phyloP scores from a whole-genome alignment of 176 grass and related monocot species.

The Carex kokanica region DNA sequence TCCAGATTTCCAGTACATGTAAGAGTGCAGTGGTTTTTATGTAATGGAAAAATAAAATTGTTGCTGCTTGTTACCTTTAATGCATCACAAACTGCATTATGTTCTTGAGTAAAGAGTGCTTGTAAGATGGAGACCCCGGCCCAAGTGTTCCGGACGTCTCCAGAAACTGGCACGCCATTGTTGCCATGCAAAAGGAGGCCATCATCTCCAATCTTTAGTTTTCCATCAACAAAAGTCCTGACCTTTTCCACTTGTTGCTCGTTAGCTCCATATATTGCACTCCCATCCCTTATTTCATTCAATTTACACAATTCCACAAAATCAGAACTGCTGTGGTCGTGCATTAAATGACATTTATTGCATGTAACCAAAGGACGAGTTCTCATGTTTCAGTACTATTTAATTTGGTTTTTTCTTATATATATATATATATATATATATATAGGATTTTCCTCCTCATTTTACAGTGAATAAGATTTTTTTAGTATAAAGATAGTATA shows the following conservation, averaged over 20 bases:
- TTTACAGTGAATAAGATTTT: too few species aligned
- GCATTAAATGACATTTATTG: too few species aligned
- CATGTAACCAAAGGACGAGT: too few species aligned
- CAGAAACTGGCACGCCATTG: slow-evolving; percentile 36
- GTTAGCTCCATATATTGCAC: slow-evolving; percentile 45
- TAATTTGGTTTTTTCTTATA: too few species aligned
- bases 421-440: too few species aligned
- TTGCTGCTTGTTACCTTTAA: slow-evolving; percentile 32
- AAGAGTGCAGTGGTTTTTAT: background rate
- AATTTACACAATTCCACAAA: slow-evolving; percentile 8
- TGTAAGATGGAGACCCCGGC: slow-evolving; percentile 52
- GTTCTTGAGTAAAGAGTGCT: slow-evolving; percentile 55
- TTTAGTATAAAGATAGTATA: too few species aligned
- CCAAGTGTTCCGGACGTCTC: slow-evolving; percentile 52
- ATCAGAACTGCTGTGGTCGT: background rate
- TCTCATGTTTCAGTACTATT: too few species aligned
- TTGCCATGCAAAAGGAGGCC: slow-evolving; percentile 41
- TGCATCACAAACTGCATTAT: slow-evolving; percentile 62
- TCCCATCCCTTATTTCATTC: slow-evolving; percentile 42
- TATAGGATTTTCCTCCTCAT: too few species aligned
- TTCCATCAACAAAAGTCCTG: slow-evolving; percentile 52
- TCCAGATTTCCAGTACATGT: background rate
- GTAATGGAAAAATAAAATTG: background rate
- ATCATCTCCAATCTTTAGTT: slow-evolving; percentile 38
- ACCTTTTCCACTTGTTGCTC: slow-evolving; percentile 11